These are phyloP conservation scores for Globisporangium acanthophoron DNA, from an alignment of 352 stramenopile genomes.

Conservation along the genomic window DNA sequence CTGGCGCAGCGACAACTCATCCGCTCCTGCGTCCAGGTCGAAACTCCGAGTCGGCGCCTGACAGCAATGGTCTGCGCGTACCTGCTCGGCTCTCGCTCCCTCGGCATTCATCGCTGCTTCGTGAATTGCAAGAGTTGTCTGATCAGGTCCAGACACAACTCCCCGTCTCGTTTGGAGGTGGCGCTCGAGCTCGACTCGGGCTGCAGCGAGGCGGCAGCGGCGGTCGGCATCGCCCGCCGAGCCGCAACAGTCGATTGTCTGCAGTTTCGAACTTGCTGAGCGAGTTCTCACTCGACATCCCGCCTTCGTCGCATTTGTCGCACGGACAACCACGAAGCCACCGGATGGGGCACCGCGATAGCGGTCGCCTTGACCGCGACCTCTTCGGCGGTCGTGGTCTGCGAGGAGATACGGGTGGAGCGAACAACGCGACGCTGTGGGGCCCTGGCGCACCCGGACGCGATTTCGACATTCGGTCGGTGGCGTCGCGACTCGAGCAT, in stretches of 20 bases:
- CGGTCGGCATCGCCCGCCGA: slow-evolving; percentile 45
- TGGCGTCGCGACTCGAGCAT: slow-evolving; percentile 73
- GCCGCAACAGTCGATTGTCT: slow-evolving; percentile 55
- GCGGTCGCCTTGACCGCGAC: slow-evolving; percentile 46
- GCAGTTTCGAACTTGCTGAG: slow-evolving; percentile 73
- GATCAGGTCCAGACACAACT: slow-evolving; percentile 74
- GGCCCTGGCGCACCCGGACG: slow-evolving; percentile 22
- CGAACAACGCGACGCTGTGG: slow-evolving; percentile 28
- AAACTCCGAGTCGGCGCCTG: slow-evolving; percentile 2
- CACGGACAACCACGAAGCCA: slow-evolving; percentile 24
- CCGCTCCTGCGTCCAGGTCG: slow-evolving; percentile 32
- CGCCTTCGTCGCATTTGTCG: slow-evolving; percentile 33
- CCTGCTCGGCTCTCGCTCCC: slow-evolving; percentile 45
- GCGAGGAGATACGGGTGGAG: slow-evolving; percentile 23
- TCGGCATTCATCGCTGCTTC: slow-evolving; percentile 64
- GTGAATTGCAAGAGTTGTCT: slow-evolving; percentile 67
- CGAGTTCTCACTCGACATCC: slow-evolving; percentile 80
- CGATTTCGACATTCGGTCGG: slow-evolving; percentile 57
- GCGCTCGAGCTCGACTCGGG: slow-evolving; percentile 15
- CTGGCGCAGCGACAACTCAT: slow-evolving; percentile 17
- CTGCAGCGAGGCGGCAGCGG: slow-evolving; percentile 38
- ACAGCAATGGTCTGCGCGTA: slow-evolving; percentile 14
- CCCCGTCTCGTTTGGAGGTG: slow-evolving; percentile 23
- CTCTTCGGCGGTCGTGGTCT: slow-evolving; percentile 40
- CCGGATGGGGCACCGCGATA: slow-evolving; percentile 28